Evolutionary conservation across 805 yeast genomes (phyloP).

Genomic region (Wickerhamomyces mucosus): DNA sequence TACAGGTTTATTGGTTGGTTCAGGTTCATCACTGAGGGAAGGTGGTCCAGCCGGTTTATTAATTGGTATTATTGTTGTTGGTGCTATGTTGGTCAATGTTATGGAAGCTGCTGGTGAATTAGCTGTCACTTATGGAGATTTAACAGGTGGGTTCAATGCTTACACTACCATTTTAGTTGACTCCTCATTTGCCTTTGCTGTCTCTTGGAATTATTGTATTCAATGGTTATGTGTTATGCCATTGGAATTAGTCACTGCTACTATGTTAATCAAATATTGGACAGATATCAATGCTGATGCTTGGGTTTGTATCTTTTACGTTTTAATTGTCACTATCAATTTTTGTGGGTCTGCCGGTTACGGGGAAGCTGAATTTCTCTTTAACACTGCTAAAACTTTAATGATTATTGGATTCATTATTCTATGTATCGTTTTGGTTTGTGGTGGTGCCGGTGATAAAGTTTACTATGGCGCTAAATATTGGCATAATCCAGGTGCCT

Average conservation of each 20-base stretch:
- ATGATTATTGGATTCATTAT: conserved; percentile 53
- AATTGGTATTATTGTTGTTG: conserved; percentile 51
- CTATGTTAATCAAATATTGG: conserved; percentile 44
- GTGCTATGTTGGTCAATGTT: conserved; percentile 50
- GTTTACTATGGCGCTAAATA: conserved; percentile 50
- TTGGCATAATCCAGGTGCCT: conserved; percentile 51
- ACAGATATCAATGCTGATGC: conserved; percentile 38
- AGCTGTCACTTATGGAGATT: conserved; percentile 30
- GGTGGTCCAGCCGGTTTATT: conserved; percentile 62
- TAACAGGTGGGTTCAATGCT: conserved; percentile 32
- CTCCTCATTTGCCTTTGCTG: conserved; percentile 51
- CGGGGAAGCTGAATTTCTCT: conserved; percentile 59
- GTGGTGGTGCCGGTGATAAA: conserved; percentile 50
- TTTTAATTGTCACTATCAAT: conserved; percentile 40
- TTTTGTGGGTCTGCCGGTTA: conserved; percentile 54
- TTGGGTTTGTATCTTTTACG: conserved; percentile 47
- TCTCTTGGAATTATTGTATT: conserved; percentile 49
- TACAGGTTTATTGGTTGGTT: conserved; percentile 66
- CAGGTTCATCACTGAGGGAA: conserved; percentile 44
- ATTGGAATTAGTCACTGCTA: conserved; percentile 45
- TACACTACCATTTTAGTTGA: conserved; percentile 31
- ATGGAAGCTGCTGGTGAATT: conserved; percentile 49
- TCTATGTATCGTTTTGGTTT: conserved; percentile 41
- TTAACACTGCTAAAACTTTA: conserved; percentile 44
- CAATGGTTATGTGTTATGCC: conserved; percentile 49